phyloP scores from a whole-genome alignment of 2,329 filamentous ascomycete genomes.

The Didymella pomorum region DNA sequence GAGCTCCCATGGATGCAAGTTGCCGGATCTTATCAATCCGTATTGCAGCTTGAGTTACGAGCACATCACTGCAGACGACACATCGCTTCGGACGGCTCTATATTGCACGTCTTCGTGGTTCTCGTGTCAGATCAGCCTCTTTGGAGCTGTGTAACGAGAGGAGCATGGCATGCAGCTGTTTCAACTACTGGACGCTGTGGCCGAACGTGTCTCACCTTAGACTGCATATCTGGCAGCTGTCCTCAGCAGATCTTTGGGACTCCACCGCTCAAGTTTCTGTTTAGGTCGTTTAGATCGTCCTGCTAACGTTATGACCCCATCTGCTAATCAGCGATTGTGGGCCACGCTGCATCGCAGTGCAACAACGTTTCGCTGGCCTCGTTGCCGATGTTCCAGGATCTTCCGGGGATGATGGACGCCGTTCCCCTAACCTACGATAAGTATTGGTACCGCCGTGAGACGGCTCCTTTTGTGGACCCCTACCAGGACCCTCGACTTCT shows the following conservation, averaged over 20 bases:
- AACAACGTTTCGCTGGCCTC: slow-evolving; percentile 7
- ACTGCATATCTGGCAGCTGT: slow-evolving; percentile 17
- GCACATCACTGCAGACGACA: slow-evolving; percentile 9
- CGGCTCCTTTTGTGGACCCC: slow-evolving; percentile 20
- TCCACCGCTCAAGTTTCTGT: background rate
- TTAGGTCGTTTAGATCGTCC: slow-evolving; percentile 1
- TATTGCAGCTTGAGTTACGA: background rate
- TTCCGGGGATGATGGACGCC: slow-evolving; percentile 7
- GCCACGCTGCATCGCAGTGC: slow-evolving; percentile 1
- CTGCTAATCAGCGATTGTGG: slow-evolving; percentile 1
- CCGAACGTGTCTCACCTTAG: slow-evolving; percentile 29
- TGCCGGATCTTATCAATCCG: background rate
- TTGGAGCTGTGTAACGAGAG: slow-evolving; percentile 25
- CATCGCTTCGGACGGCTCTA: slow-evolving; percentile 20
- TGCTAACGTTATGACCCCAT: slow-evolving; percentile 1
- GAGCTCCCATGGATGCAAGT: slow-evolving; percentile 8
- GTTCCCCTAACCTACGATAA: slow-evolving; percentile 16
- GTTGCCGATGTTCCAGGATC: slow-evolving; percentile 16
- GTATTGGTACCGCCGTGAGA: slow-evolving; percentile 18
- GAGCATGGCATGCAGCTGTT: slow-evolving; percentile 34
- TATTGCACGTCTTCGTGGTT: slow-evolving; percentile 15
- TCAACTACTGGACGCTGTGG: slow-evolving; percentile 32
- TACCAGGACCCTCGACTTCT: slow-evolving; percentile 7
- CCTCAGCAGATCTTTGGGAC: background rate
- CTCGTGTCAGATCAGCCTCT: slow-evolving; percentile 26